phyloP scores from a whole-genome alignment of 768 basidiomycete species.

The Collybia mongolica region DNA sequence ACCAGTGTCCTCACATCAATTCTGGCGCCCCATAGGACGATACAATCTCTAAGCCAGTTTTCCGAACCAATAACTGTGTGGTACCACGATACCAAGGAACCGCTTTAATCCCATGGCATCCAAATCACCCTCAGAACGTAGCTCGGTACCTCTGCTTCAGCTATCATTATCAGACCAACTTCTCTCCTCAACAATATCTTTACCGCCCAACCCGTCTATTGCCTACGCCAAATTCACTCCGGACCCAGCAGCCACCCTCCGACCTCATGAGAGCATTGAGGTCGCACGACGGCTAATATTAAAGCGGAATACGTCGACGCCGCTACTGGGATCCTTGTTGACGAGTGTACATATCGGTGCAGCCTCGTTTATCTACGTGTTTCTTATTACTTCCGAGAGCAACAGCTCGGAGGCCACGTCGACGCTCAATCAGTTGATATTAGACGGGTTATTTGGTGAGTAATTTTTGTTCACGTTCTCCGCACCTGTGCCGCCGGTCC shows the following conservation, averaged over 20 bases:
- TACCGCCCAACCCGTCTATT: conserved; percentile 43
- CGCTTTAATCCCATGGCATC: conserved; percentile 8
- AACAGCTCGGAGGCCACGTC: conserved; percentile 25
- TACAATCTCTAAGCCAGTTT: background rate
- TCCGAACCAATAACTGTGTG: background rate
- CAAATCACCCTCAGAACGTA: conserved; percentile 2
- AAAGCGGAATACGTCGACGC: conserved; percentile 29
- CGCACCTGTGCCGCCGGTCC: background rate
- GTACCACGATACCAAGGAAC: background rate
- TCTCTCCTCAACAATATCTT: conserved; percentile 44
- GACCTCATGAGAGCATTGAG: conserved; percentile 48
- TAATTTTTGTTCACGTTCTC: conserved; percentile 10
- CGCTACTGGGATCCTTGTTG: conserved; percentile 50
- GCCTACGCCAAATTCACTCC: conserved; percentile 44
- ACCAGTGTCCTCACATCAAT: too few relatives aligned
- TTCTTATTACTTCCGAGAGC: conserved; percentile 42
- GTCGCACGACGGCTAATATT: conserved; percentile 50
- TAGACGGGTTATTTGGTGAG: conserved; percentile 56
- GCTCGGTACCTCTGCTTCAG: conserved; percentile 10
- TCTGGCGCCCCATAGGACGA: background rate
- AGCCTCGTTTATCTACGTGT: conserved; percentile 54
- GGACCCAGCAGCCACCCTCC: conserved; percentile 13
- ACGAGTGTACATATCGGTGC: conserved; percentile 47
- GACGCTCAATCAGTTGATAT: conserved; percentile 33
- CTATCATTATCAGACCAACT: conserved; percentile 34